These are phyloP conservation scores for Kazachstania sp. DNA, from an alignment of 1,139 yeast genomes.

Conservation along the genomic window DNA sequence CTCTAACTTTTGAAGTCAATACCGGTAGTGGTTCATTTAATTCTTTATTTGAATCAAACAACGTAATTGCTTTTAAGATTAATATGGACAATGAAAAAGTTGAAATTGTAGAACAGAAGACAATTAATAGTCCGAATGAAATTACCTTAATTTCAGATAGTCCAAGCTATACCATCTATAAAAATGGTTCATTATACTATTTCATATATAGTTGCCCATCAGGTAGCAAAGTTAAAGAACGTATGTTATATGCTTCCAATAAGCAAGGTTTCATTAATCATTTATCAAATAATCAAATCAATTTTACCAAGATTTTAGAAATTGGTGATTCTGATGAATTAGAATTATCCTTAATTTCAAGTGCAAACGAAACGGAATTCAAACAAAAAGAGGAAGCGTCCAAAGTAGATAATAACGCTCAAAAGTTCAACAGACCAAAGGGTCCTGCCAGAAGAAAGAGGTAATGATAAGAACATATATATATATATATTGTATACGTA, in stretches of 20 bases:
- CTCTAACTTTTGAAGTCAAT: constrained; percentile 29
- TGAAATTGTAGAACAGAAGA: constrained; percentile 21
- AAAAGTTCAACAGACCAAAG: constrained; percentile 44
- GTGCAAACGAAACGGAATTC: constrained; percentile 11
- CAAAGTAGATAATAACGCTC: constrained; percentile 15
- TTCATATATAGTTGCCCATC: constrained; percentile 88
- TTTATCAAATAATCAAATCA: constrained; percentile 35
- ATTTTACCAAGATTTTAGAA: constrained; percentile 43
- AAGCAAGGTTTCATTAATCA: constrained; percentile 57
- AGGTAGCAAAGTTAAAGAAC: constrained; percentile 77
- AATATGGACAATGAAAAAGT: constrained; percentile 34
- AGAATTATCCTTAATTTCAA: constrained; percentile 36
- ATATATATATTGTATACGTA: constrained; percentile 1
- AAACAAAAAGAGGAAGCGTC: constrained; percentile 12
- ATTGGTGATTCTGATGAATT: constrained; percentile 64
- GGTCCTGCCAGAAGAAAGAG: constrained; percentile 38
- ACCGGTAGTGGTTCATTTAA: constrained; percentile 14
- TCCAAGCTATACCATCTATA: constrained; percentile 56
- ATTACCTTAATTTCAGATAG: constrained; percentile 33
- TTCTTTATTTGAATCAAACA: constrained; percentile 19
- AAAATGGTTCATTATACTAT: constrained; percentile 17
- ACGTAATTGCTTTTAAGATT: constrained; percentile 32
- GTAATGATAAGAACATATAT: background rate
- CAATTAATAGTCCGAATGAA: constrained; percentile 21
- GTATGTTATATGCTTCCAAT: constrained; percentile 88